Evolutionary conservation across 116 monocot species (phyloP).

Genomic region (Zostera marina): DNA sequence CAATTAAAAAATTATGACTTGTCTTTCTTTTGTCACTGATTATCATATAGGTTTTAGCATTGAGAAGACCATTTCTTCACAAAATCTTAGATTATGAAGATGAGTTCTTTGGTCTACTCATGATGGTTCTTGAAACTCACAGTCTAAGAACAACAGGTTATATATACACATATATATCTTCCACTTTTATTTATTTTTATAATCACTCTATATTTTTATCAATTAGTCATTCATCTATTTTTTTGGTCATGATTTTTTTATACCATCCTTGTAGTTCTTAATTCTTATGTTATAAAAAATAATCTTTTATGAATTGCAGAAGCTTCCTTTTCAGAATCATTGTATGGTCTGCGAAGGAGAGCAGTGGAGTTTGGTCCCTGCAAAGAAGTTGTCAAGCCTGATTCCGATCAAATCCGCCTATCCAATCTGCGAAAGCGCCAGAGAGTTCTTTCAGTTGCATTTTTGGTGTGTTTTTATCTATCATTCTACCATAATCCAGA

Average conservation of each 20-base stretch:
- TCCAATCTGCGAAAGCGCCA: slow-evolving; percentile 51
- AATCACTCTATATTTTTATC: background rate
- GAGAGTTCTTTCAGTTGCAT: slow-evolving; percentile 80
- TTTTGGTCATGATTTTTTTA: background rate
- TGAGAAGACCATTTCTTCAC: slow-evolving; percentile 87
- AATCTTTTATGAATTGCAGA: slow-evolving; percentile 24
- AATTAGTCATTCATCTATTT: too few species aligned
- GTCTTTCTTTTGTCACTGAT: too few species aligned
- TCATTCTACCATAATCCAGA: background rate
- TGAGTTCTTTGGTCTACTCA: slow-evolving; percentile 84
- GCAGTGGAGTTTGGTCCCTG: slow-evolving; percentile 21
- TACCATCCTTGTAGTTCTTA: background rate
- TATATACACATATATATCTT: background rate
- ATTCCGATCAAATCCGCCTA: slow-evolving; percentile 24
- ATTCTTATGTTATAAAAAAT: background rate
- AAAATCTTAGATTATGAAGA: slow-evolving; percentile 83
- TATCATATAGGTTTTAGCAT: slow-evolving; percentile 51
- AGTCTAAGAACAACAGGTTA: slow-evolving; percentile 78
- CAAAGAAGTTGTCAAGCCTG: slow-evolving; percentile 17
- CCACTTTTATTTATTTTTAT: background rate
- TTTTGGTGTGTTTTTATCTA: slow-evolving; percentile 34
- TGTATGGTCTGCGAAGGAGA: slow-evolving; percentile 86
- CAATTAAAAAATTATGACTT: too few species aligned
- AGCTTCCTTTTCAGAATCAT: slow-evolving; percentile 90
- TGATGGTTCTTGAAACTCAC: slow-evolving; percentile 88